Evolutionary conservation across 2,329 filamentous ascomycete species (phyloP), one percentile per base, ranked within the genome.

Genomic region (Amylocarpus encephaloides): DNA sequence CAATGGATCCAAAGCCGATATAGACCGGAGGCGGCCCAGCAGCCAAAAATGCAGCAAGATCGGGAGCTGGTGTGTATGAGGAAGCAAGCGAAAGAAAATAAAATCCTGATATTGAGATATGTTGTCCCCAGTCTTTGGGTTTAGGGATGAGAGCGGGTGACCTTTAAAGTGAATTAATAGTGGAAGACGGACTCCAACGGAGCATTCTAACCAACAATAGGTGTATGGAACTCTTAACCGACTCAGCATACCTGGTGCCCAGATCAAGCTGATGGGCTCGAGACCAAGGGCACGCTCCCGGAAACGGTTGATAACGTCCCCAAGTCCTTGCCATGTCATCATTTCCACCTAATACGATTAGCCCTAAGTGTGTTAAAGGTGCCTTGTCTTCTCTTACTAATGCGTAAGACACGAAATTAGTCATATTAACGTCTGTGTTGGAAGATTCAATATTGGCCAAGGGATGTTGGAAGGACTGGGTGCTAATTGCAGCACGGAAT

Each of bases 301-400:
- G 62, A 95, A 96, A 10, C 83, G 78, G 64, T 97, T 96, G 64
- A 96, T 92, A 5, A 96, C 74, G 67, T 96, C 91, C 34, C 91
- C 91, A 3, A 95, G 71, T 0, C 83, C 84, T 66, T 88, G 83
- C 83, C 83, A 87, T 13, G 84, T 84, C 68, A 88, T 74, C 73
- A 86, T 80, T 52, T 88, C 84, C 1, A 87, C 79, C 22, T 26
- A 7, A 4, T 26, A 26, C 22, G 22, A 26, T 26, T 26, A 26
- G 22, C 7, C 22, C 22, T 4, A 26, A 26, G 22, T 26, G 4
- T 26, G 7, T 26, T 26, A 7, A 7, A 26, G 7, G 7, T 7
- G 22, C 22, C 7, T 26, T 26, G 7, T 26, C 22, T 26, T 7
- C 22, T 26, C 22, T 26, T 26, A 26, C 22, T 38, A 87, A 70